A percentile compares a stretch with the other conserved stretches of the same genome.
These are phyloP conservation scores for Lyophyllum shimeji DNA, from an alignment of 768 basidiomycete genomes.

Conservation along the genomic window DNA sequence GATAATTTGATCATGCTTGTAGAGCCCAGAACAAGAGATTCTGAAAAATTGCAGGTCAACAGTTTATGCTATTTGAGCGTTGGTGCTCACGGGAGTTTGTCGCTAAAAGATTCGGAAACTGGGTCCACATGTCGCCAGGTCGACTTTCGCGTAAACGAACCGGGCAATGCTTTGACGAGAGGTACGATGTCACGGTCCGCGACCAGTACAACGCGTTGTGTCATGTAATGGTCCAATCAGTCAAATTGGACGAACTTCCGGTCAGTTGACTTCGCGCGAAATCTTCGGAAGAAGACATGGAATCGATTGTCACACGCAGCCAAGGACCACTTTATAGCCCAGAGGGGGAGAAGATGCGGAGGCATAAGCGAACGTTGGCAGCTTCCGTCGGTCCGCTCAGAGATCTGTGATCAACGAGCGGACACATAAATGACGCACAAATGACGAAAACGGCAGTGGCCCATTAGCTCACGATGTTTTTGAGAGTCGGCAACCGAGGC, in stretches of 20 bases:
- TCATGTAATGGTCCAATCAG: background rate
- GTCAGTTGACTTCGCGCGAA: background rate
- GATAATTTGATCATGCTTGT: constrained; percentile 18
- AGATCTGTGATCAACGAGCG: background rate
- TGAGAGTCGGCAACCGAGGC: too few species aligned
- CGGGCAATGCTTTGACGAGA: background rate
- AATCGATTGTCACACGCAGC: too few species aligned
- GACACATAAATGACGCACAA: too few species aligned
- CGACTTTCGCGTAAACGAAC: background rate
- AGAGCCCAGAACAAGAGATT: background rate
- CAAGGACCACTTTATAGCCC: too few species aligned
- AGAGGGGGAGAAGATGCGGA: too few species aligned
- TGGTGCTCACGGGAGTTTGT: background rate
- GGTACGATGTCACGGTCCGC: background rate
- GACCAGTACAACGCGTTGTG: background rate
- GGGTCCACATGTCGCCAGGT: background rate
- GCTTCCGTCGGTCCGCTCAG: background rate
- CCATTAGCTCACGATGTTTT: too few species aligned
- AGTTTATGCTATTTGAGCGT: background rate
- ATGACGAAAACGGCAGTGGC: background rate
- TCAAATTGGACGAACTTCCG: background rate
- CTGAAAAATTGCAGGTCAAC: background rate
- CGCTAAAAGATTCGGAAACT: background rate
- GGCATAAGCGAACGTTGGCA: too few species aligned
- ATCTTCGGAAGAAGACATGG: background rate